These are phyloP conservation scores for Euptelea pleiosperma DNA, from an alignment of 164 flowering plant species.

Conservation along the genomic window DNA sequence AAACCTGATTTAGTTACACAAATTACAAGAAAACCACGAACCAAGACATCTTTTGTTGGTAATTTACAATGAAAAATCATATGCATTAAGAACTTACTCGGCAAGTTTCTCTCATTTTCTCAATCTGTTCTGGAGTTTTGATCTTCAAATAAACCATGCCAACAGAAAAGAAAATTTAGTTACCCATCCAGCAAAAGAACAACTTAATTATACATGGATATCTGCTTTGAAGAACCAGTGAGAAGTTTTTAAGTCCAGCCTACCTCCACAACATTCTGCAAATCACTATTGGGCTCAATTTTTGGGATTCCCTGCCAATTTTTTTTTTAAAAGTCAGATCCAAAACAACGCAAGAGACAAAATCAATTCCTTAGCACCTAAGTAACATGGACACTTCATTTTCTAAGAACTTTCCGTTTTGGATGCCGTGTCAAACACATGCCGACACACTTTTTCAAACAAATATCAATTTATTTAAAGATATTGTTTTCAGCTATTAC, in stretches of 20 bases:
- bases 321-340: not conserved
- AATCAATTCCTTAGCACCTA: not conserved
- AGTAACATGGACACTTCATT: too few relatives aligned
- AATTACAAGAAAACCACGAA: too few relatives aligned
- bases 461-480: too few relatives aligned
- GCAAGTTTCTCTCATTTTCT: slow-evolving; percentile 80
- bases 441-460: too few relatives aligned
- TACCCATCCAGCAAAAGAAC: not conserved
- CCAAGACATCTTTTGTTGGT: too few relatives aligned
- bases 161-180: slow-evolving; percentile 9
- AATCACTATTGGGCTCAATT: slow-evolving; percentile 79
- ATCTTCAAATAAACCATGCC: slow-evolving; percentile 44
- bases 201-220: not conserved
- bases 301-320: slow-evolving; percentile 78
- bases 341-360: not conserved
- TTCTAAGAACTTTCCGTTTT: too few relatives aligned
- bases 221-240: not conserved
- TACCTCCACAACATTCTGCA: slow-evolving; percentile 93
- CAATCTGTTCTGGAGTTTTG: slow-evolving; percentile 80
- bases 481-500: too few relatives aligned
- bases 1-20: too few relatives aligned
- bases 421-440: too few relatives aligned
- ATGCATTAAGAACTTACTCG: slow-evolving; percentile 48
- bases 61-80: not conserved
- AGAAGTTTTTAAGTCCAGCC: slow-evolving; percentile 1